Evolutionary conservation across 1,284 basidiomycete genomes (phyloP), one percentile per base, ranked within the genome.

Genomic region (Moniliophthora roreri): DNA sequence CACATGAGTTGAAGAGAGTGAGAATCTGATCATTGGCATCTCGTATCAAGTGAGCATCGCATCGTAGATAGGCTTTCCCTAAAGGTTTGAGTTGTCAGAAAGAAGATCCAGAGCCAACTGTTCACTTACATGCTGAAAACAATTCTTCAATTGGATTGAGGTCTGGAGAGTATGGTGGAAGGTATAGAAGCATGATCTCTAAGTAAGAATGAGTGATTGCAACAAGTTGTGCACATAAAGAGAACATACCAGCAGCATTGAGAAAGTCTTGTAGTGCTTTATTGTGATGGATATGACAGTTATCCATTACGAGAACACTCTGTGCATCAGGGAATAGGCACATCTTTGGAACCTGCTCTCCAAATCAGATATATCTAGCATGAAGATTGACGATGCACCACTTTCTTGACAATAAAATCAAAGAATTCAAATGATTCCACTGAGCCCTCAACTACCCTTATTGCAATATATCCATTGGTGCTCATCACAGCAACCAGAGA

Each of bases 361-460:
- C n/a, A 36, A 23, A 37, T 24, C 21, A 40, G 7, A 10, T 10
- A 10, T 9, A 15, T 7, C 20, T 10, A 2, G 16, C 15, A 11
- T n/a, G 18, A 50, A n/a, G 7, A 16, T 28, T 23, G 20, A 5
- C 13, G 3, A 58, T 61, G 10, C 46, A 67, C 68, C 41, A 69
- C 61, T 52, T 66, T 50, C 18, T 66, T 58, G 0, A 53, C 47
- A 40, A 68, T 59, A 34, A 63, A 68, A 34, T 64, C 50, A 41
- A 59, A 57, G 52, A 68, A 69, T 8, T 50, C 51, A 1, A 58
- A 49, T 6, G 55, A 41, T 21, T 65, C 60, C 35, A 67, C 48
- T 2, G 66, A 69, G 6, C 66, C 68, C 37, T 61, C 58, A 3
- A 69, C 57, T 8, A 63, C 62, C 28, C 55, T 54, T 0, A 54